Evolutionary conservation across 1,284 basidiomycete species (phyloP), one percentile per base, ranked within the genome.

Genomic region (Trametes versicolor): DNA sequence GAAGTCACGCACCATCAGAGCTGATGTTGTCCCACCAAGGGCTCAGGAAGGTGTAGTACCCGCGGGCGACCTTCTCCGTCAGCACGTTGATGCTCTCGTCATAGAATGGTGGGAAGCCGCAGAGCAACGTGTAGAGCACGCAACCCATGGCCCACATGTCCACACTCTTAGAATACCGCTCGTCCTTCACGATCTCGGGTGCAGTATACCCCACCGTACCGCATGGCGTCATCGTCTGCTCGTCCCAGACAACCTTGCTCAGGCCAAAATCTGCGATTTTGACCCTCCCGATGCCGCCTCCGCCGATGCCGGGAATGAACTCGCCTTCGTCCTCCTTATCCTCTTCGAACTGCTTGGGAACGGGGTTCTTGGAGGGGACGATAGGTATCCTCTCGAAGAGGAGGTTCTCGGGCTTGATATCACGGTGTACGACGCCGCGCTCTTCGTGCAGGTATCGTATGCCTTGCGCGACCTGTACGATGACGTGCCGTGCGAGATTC

Each of bases 121-220:
- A 99, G n/a, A 99, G 87, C 2, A 99, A 83, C 1, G 98, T 99
- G 81, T 99, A 99, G 5, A 99, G 85, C 25, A 99, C 98, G 78
- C 98, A 99, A 34, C 98, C 98, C 45, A 99, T 82, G 3, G 98
- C 98, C 98, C 98, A 99, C 98, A 99, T 99, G 78, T 99, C 98
- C 62, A 99, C 98, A 73, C 93, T 95, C 82, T 98, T 99, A 77
- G 92, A 95, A 78, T 99, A 99, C 29, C 97, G 88, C 82, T 99
- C 97, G 77, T 99, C 98, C 81, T 99, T 99, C 74, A 99, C 98
- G 69, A 99, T 99, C 80, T 99, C 98, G 2, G 98, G 98, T 4
- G 98, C 98, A 2, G 98, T 99, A 81, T 99, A 99, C 5, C 98
- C 98, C 32, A 99, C 97, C 1, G 98, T 99, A 36, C 98, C 98